Percentiles rank a stretch among this genome's conserved stretches.
phyloP scores from a whole-genome alignment of 345 rosid genomes.

The Cardamine occulta region DNA sequence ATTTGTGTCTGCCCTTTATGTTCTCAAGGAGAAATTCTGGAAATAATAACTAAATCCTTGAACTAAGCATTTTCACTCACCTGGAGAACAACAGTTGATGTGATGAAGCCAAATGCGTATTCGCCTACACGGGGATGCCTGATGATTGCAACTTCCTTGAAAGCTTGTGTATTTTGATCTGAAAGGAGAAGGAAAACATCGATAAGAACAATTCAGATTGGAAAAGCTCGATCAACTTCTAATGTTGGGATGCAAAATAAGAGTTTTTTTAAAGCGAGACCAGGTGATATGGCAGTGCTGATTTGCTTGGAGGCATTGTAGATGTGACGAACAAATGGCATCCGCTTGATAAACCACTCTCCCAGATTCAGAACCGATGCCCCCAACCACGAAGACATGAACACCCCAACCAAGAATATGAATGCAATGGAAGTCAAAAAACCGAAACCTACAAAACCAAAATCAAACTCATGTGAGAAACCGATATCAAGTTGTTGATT shows the following conservation, averaged over 20 bases:
- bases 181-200: slow-evolving; percentile 21
- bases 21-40: not conserved
- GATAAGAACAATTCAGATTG: slow-evolving; percentile 7
- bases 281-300: slow-evolving; percentile 98
- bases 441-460: slow-evolving; percentile 72
- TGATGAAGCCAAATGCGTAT: slow-evolving; percentile 94
- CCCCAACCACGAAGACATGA: slow-evolving; percentile 99
- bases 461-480: slow-evolving; percentile 10
- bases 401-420: slow-evolving; percentile 96
- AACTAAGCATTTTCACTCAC: slow-evolving; percentile 44
- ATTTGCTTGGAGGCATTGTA: slow-evolving; percentile 99
- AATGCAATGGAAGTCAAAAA: slow-evolving; percentile 91
- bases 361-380: slow-evolving; percentile 92
- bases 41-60: not conserved
- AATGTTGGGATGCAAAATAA: slow-evolving; percentile 6
- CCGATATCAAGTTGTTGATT: not conserved
- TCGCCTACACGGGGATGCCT: slow-evolving; percentile 95
- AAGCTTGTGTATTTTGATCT: slow-evolving; percentile 96
- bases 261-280: slow-evolving; percentile 43
- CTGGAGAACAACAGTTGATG: slow-evolving; percentile 87
- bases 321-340: slow-evolving; percentile 98
- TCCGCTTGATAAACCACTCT: slow-evolving; percentile 99
- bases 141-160: slow-evolving; percentile 95
- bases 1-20: not conserved
- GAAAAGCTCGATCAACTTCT: not conserved